Percentiles rank a stretch among this genome's conserved stretches.
These are phyloP conservation scores for Ustilago cynodontis DNA, from an alignment of 1,284 basidiomycete species.

Conservation along the genomic window DNA sequence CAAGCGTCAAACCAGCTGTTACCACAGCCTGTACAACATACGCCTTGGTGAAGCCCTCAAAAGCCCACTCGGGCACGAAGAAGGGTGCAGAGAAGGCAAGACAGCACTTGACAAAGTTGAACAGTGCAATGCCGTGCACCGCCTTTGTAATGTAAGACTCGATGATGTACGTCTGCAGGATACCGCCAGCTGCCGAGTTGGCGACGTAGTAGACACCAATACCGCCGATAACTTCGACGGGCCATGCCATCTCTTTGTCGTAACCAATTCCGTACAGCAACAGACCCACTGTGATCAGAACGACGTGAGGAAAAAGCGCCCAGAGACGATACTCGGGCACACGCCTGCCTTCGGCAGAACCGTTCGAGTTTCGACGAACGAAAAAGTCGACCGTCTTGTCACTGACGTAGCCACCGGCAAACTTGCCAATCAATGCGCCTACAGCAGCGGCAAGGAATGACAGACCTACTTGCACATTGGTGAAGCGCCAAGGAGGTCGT, in stretches of 20 bases:
- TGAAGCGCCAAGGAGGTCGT: conserved; percentile 67
- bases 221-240: conserved; percentile 68
- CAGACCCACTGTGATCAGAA: conserved; percentile 65
- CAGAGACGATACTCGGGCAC: conserved; percentile 70
- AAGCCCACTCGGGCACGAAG: conserved; percentile 68
- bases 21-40: conserved; percentile 67
- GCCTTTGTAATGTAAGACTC: conserved; percentile 66
- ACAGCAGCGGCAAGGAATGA: conserved; percentile 69
- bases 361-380: conserved; percentile 54
- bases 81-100: conserved; percentile 70
- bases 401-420: conserved; percentile 66
- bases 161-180: conserved; percentile 66
- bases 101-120: conserved; percentile 70
- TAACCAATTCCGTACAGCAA: conserved; percentile 67
- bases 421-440: conserved; percentile 69
- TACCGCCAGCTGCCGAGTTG: conserved; percentile 37
- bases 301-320: conserved; percentile 63
- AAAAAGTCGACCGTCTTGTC: conserved; percentile 66
- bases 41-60: conserved; percentile 52
- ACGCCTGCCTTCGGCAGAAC: conserved; percentile 34
- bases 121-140: conserved; percentile 69
- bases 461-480: conserved; percentile 61
- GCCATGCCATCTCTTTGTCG: conserved; percentile 66
- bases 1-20: conserved; percentile 54
- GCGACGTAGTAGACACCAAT: conserved; percentile 67